Evolutionary conservation across 208 protist species (phyloP), one percentile per base, ranked within the genome.

Genomic region (Acanthamoeba healyi): DNA sequence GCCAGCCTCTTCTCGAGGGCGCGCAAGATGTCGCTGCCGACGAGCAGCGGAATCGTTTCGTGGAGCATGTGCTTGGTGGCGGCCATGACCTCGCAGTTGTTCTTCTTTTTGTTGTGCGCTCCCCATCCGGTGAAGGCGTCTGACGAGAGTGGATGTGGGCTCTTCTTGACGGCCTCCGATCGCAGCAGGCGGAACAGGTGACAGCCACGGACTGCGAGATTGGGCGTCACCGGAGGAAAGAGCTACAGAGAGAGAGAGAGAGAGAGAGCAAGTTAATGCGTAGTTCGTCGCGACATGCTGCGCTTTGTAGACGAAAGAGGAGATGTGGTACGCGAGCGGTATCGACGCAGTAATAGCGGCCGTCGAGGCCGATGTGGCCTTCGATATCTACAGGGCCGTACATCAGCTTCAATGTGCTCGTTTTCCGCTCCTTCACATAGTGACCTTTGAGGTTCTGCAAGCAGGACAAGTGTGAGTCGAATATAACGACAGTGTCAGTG

Each of bases 331-430:
- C 51, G 40, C 87, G 87, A 40, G 87, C 87, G 1, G 87, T 92
- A 26, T 92, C 87, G 26, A 74, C 87, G 40, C 87, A 92, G 87
- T 92, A 92, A 32, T 92, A 92, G 36, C 87, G 36, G n/a, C 61
- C 61, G n/a, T 89, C 81, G 34, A 51, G 54, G n/a, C 81, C 81
- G 29, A 89, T 56, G 54, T 74, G 87, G 24, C 87, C 79, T 74
- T 92, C 87, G 38, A 92, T 92, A 38, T 92, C 87, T 24, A 92
- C 87, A 24, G 87, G 87, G 24, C 87, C 87, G 63, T 77, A 92
- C 51, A 92, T 77, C n/a, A 92, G 63, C 29, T 92, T 92, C n/a
- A 92, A 44, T 22, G 32, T 40, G 6, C 34, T 22, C 51, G 87
- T 92, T 17, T 46, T 46, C 26, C 61, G 32, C 40, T 92, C 87